A percentile compares a stretch with the other conserved stretches of the same genome.
phyloP scores from a whole-genome alignment of 192 early-diverging fungal species.

The Coemansia sp. region DNA sequence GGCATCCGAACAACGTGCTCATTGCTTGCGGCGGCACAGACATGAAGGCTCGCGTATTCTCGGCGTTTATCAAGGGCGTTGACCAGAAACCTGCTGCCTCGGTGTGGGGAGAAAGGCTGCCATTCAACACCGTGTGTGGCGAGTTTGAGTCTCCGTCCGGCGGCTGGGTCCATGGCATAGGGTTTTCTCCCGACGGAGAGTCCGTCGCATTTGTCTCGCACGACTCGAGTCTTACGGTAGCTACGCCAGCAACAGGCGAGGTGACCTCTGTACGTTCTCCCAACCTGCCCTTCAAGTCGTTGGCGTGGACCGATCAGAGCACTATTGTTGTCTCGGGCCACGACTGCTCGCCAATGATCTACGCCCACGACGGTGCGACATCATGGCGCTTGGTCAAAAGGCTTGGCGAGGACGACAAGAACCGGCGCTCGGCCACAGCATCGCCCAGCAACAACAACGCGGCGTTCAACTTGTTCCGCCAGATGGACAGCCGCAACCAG shows the following conservation, averaged over 20 bases:
- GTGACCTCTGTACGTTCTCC: constrained; percentile 61
- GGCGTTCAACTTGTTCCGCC: constrained; percentile 82
- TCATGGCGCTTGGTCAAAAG: constrained; percentile 58
- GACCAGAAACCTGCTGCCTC: constrained; percentile 85
- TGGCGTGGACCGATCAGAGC: constrained; percentile 74
- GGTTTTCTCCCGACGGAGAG: constrained; percentile 85
- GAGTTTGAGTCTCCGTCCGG: constrained; percentile 73
- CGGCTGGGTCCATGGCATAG: constrained; percentile 92
- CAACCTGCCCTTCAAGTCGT: constrained; percentile 72
- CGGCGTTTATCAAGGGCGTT: constrained; percentile 91
- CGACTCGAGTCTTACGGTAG: constrained; percentile 82
- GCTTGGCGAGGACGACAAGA: constrained; percentile 78
- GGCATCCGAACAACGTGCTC: constrained; percentile 97
- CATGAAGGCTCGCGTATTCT: constrained; percentile 91
- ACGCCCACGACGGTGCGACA: constrained; percentile 55
- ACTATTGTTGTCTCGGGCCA: constrained; percentile 86
- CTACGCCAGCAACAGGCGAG: constrained; percentile 61
- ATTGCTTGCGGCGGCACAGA: constrained; percentile 87
- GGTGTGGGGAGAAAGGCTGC: constrained; percentile 92
- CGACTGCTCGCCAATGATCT: constrained; percentile 89
- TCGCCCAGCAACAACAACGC: constrained; percentile 60
- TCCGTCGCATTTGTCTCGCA: constrained; percentile 81
- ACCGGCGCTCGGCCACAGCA: constrained; percentile 43
- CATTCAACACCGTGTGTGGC: constrained; percentile 88
- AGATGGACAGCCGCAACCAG: constrained; percentile 87